A percentile compares a stretch with the other conserved stretches of the same genome.
phyloP scores from a whole-genome alignment of 2,329 filamentous ascomycete species.

The Pseudocercospora pini-densiflorae region DNA sequence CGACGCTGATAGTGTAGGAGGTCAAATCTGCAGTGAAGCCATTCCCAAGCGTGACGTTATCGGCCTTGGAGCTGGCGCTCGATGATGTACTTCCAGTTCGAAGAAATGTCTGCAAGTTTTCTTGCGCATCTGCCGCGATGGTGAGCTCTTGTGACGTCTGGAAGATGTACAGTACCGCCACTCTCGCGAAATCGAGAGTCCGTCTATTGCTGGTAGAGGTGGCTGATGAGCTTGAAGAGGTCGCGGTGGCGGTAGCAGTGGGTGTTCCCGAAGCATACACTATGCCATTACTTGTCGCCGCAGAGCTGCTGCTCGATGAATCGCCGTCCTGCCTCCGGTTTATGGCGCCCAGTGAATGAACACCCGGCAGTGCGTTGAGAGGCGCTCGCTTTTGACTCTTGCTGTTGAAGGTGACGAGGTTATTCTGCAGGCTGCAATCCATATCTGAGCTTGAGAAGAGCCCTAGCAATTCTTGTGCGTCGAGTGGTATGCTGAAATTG shows the following conservation, averaged over 20 bases:
- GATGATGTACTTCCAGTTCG: slow-evolving; percentile 21
- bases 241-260: slow-evolving; percentile 20
- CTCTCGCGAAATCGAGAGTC: slow-evolving; percentile 49
- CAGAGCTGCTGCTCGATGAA: slow-evolving; percentile 1
- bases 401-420: slow-evolving; percentile 82
- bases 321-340: slow-evolving; percentile 19
- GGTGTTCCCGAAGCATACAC: slow-evolving; percentile 33
- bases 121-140: slow-evolving; percentile 49
- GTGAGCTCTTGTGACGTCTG: slow-evolving; percentile 47
- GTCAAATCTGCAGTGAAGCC: slow-evolving; percentile 33
- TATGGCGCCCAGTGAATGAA: background rate
- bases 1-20: slow-evolving; percentile 22
- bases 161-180: slow-evolving; percentile 51
- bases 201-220: slow-evolving; percentile 32
- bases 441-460: slow-evolving; percentile 76
- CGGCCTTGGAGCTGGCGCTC: slow-evolving; percentile 26
- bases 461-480: slow-evolving; percentile 69
- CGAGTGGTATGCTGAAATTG: slow-evolving; percentile 78
- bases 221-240: slow-evolving; percentile 23
- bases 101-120: slow-evolving; percentile 45
- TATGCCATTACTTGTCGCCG: slow-evolving; percentile 39
- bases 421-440: slow-evolving; percentile 84
- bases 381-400: slow-evolving; percentile 32
- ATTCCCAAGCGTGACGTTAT: slow-evolving; percentile 36
- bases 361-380: slow-evolving; percentile 4